Conservation (phyloP, 306 rosid genomes). For the Hippophae rhamnoides region DNA sequence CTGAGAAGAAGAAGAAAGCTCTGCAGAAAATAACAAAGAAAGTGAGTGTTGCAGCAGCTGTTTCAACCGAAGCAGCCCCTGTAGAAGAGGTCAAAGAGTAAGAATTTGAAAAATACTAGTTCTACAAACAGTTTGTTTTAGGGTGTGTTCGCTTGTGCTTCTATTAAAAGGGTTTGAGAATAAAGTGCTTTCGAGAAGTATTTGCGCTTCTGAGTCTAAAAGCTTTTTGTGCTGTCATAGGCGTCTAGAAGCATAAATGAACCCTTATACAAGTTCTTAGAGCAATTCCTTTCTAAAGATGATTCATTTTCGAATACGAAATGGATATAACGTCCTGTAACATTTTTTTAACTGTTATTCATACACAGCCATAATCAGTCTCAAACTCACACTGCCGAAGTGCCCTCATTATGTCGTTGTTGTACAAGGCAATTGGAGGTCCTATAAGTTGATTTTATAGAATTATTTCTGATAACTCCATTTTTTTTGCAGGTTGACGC, state of each 20-base stretch:
- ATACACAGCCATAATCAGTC: no score
- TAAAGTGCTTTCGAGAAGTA: no score
- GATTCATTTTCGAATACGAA: no score
- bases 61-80: conserved; percentile 29
- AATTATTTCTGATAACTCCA: not conserved
- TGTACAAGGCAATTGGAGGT: not conserved
- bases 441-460: not conserved
- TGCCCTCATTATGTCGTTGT: not conserved
- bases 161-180: not conserved
- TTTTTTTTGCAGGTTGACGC: conserved; percentile 40
- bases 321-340: no score
- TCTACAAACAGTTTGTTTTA: not conserved
- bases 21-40: conserved; percentile 26
- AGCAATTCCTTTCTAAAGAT: no score
- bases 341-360: no score
- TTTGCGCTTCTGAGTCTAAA: no score
- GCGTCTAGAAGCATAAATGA: no score
- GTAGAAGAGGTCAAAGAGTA: conserved; percentile 59
- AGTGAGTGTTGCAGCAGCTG: conserved; percentile 45
- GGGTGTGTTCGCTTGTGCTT: not conserved
- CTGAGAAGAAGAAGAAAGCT: conserved; percentile 33
- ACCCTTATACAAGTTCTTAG: no score
- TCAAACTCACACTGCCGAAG: no score
- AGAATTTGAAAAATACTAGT: conserved; percentile 4
- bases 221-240: no score